Evolutionary conservation across 2,329 filamentous ascomycete species (phyloP), one percentile per base, ranked within the genome.

Genomic region (Cercospora beticola): DNA sequence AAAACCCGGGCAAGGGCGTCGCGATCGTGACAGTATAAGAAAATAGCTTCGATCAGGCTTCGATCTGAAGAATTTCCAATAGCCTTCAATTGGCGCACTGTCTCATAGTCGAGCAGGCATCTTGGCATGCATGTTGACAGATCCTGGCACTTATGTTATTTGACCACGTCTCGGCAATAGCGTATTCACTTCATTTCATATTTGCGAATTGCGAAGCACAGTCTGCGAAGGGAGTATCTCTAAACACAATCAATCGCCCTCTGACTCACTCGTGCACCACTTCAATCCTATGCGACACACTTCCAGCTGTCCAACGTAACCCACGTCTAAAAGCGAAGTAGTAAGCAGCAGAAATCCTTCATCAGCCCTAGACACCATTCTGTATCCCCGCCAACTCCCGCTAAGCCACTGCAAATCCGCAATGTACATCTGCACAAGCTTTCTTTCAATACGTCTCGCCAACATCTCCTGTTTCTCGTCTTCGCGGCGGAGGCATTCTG

Each of bases 401-500:
- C 59, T 40, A 43, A 62, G 49, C 65, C 62, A 65, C 46, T 8
- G 43, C 31, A 46, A 54, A 10, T 18, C 14, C 57, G 49, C 30
- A 65, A 52, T 49, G 40, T 59, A 52, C 59, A 64, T 26, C 5
- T 23, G 46, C 46, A 62, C 58, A 52, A 46, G 31, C 12, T 56
- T 40, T 58, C 65, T 62, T 67, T 72, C 69, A 78, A 61, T 77
- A 79, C 62, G 78, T 79, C 72, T 79, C 78, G 14, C 78, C 78
- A 52, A 79, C 64, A 68, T 78, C 78, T 30, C 72, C 76, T 69
- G 72, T 70, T 63, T 72, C 65, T 64, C 83, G 82, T 67, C 82
- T 77, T 64, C 80, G 80, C 9, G 84, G 81, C 18, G 82, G 83
- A 31, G 82, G 81, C 81, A 85, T 85, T 72, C 70, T 82, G 77